Percentiles rank a stretch among this genome's conserved stretches.
phyloP scores from a whole-genome alignment of 139 green algal species.

The Monoraphidium neglectum region DNA sequence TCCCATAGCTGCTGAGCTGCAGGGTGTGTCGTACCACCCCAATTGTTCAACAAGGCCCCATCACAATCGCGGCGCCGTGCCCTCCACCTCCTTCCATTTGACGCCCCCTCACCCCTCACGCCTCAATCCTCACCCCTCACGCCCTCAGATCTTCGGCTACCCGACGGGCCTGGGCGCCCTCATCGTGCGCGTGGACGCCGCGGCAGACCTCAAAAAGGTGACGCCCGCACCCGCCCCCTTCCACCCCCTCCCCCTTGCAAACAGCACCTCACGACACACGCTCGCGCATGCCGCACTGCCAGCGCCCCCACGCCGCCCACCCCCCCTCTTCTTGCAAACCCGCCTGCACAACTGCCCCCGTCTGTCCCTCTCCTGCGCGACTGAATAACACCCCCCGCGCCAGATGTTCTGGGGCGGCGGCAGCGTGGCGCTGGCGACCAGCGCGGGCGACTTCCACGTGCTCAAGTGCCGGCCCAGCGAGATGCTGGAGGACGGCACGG shows the following conservation, averaged over 20 bases:
- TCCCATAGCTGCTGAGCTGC: too few relatives aligned
- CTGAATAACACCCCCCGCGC: not conserved
- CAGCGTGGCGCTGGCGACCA: conserved; percentile 65
- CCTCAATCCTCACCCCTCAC: conserved; percentile 20
- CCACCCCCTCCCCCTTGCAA: too few relatives aligned
- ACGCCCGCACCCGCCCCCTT: too few relatives aligned
- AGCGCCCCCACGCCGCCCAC: not conserved
- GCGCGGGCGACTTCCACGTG: conserved; percentile 69
- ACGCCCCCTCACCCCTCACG: not conserved
- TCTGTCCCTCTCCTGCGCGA: not conserved
- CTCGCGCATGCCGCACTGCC: too few relatives aligned
- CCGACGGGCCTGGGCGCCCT: conserved; percentile 72
- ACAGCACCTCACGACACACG: too few relatives aligned
- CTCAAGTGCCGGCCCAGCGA: conserved; percentile 64
- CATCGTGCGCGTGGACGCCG: conserved; percentile 52
- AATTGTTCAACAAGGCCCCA: too few relatives aligned
- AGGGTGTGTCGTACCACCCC: too few relatives aligned
- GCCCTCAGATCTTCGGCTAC: conserved; percentile 68
- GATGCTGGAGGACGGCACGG: conserved; percentile 75
- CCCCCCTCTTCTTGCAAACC: too few relatives aligned
- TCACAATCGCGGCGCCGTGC: too few relatives aligned
- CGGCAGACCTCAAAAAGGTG: conserved; percentile 53
- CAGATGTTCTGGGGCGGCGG: conserved; percentile 75
- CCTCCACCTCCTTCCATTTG: too few relatives aligned
- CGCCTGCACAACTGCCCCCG: too few relatives aligned